Base-by-base conservation (phyloP, 2,329 filamentous ascomycete genomes). In the Sclerotinia borealis region DNA sequence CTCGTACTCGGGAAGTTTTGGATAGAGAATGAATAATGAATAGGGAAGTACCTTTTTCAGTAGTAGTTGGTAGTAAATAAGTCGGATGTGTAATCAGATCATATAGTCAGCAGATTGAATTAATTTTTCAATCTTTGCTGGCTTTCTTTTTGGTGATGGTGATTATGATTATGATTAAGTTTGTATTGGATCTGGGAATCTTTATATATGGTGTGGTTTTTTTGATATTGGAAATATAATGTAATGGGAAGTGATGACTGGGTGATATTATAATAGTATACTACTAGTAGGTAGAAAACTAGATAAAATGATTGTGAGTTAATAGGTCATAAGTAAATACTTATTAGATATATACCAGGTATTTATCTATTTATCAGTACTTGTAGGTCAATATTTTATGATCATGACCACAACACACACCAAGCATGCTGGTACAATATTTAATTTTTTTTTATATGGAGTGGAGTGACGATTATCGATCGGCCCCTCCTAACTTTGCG, bases 81-180 rank as follows among this genome's bases (percentile, higher is more conserved):
- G 9, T 47, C 13, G 22, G 41, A 45, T 47, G 49, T 45, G 29
- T 47, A 61, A 61, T 61, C 59, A 61, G 39, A 61, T 54, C 37
- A 61, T 61, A 19, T 22, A 49, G 59, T 61, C 59, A 61, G 37
- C 48, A 54, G 59, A 54, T 47, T 36, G 2, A n/a, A 39, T 10
- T 10, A 3, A n/a, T 37, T 22, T 54, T 22, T 37, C 15, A 10
- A 27, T 36, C 9, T 15, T 27, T 50, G 25, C 25, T 31, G 9
- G 43, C 13, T 47, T 47, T 52, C 29, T 4, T 17, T 36, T 34
- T 34, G 34, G 10, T 19, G 31, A 19, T 10, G 43, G 22, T 25
- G 17, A 48, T 8, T 37, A 39, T 54, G 31, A 9, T 31, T 41
- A 37, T 47, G 43, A 22, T 10, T 39, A 39, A 39, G 9, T 39